These are phyloP conservation scores for Acanthochlamys bracteata DNA, from an alignment of 106 monocot genomes.

Conservation along the genomic window DNA sequence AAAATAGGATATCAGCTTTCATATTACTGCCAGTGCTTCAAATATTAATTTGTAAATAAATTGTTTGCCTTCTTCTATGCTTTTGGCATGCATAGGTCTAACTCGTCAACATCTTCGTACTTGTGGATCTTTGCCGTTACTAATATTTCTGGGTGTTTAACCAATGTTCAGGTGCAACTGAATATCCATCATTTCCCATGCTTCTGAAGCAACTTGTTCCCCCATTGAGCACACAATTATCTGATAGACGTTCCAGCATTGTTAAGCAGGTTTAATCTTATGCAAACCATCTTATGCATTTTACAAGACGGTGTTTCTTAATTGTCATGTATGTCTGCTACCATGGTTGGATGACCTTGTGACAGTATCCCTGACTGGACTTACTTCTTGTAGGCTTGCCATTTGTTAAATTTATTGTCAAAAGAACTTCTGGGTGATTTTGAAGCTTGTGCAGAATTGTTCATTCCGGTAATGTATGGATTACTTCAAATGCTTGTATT, in stretches of 20 bases:
- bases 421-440: constrained; percentile 96
- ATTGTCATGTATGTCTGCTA: too few relatives aligned
- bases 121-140: too few relatives aligned
- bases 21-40: too few relatives aligned
- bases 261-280: constrained; percentile 76
- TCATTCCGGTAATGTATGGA: constrained; percentile 67
- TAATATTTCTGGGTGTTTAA: neutral
- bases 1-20: too few relatives aligned
- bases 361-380: neutral
- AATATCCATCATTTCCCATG: constrained; percentile 75
- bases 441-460: constrained; percentile 93
- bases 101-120: too few relatives aligned
- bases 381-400: constrained; percentile 62
- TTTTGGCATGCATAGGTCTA: too few relatives aligned
- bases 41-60: too few relatives aligned
- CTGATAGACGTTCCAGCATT: constrained; percentile 93
- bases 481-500: neutral
- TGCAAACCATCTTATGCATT: neutral
- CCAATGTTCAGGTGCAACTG: constrained; percentile 48
- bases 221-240: constrained; percentile 68
- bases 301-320: neutral
- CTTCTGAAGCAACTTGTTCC: constrained; percentile 81
- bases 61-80: too few relatives aligned
- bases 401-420: constrained; percentile 82
- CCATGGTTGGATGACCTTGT: neutral